Conservation (phyloP, 116 monocot genomes). For the Iris pallida region DNA sequence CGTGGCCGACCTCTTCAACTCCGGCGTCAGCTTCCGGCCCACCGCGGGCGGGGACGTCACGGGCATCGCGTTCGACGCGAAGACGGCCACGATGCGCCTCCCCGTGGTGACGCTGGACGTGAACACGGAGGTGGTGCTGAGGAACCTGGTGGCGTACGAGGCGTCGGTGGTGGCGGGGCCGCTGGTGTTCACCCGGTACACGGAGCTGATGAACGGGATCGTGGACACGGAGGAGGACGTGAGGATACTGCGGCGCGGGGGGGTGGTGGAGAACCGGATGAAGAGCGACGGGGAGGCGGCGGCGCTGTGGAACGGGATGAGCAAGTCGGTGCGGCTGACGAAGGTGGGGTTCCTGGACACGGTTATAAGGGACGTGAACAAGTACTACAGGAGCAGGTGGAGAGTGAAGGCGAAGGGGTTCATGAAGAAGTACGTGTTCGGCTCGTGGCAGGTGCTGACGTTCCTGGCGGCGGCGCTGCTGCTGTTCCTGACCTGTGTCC, state of each 20-base stretch:
- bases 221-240: conserved; percentile 69
- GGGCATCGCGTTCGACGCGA: conserved; percentile 37
- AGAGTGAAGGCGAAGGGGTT: conserved; percentile 37
- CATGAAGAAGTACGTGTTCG: conserved; percentile 40
- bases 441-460: conserved; percentile 42
- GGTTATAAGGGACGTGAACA: conserved; percentile 56
- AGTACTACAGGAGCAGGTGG: conserved; percentile 42
- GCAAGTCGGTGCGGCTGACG: conserved; percentile 39
- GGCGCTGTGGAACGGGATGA: conserved; percentile 82
- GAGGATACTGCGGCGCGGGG: conserved; percentile 36
- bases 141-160: conserved; percentile 81
- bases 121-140: conserved; percentile 46
- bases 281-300: conserved; percentile 60
- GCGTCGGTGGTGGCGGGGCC: conserved; percentile 38
- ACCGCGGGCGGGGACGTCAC: conserved; percentile 16
- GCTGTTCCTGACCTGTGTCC: conserved; percentile 34
- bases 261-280: conserved; percentile 47
- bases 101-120: conserved; percentile 37
- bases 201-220: conserved; percentile 79
- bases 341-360: conserved; percentile 56
- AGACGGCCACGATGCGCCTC: conserved; percentile 30
- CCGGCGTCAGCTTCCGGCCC: conserved; percentile 46
- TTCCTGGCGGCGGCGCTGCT: conserved; percentile 30
- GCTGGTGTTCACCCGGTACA: conserved; percentile 53
- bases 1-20: conserved; percentile 28